Evolutionary conservation across 257 asterid species (phyloP), one percentile per base, ranked within the genome.

Genomic region (Paraleonurus japonicus): DNA sequence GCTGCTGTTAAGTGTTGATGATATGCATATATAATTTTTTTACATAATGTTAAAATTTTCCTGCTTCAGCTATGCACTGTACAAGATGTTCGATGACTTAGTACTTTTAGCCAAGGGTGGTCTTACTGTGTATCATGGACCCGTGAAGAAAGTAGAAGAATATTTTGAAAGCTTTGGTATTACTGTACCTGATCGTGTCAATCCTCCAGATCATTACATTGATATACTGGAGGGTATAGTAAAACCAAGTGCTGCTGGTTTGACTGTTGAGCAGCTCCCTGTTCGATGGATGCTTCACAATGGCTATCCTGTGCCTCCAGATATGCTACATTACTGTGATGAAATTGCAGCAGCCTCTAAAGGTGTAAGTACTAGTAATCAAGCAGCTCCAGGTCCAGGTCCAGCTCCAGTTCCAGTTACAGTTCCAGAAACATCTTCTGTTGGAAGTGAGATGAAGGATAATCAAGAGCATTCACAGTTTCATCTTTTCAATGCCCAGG

Each of bases 231-330:
- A 92, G 90, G 97, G 96, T 59, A 87, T 95, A 35, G 76, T 75
- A 57, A 95, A 88, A 80, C 98, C 89, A 35, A 64, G 79, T 63
- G 81, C 78, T 63, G 79, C 78, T 23, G 92, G 84, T 35, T 76
- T 87, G 79, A 83, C 86, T 3, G 89, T 80, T 76, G 85, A 92
- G 78, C 99, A 88, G 79, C 90, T 95, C 24, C 99, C 99, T 0
- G 89, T 92, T 45, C 81, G 97, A 65, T 95, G 99, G 99, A 95
- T 95, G 99, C 98, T 95, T 87, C 90, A 95, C 81, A 92, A 95
- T 32, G 95, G 98, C 43, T 95, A 95, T 80, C 67, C 94, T 23
- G 97, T 95, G 48, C 98, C 99, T 78, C 88, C 92, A 24, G 99
- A 95, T 83, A 92, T 95, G 99, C 81, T 95, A 77, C 90, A 81